Conservation (phyloP, 176 grass and related monocot genomes). For the Miscanthus lutarioriparius region DNA sequence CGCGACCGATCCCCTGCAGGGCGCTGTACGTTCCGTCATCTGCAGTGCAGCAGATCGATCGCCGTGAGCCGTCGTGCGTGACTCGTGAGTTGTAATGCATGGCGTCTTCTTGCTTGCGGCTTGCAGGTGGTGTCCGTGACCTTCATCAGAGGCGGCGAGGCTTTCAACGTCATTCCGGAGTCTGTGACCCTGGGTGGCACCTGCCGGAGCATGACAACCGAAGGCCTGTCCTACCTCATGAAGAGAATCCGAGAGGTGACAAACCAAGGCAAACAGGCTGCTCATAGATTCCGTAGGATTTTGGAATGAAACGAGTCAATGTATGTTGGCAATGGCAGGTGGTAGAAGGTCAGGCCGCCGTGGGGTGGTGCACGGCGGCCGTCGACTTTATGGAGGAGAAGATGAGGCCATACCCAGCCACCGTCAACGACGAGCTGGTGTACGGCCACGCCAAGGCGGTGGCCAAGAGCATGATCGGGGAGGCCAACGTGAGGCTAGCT, state of each 20-base stretch:
- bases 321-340: constrained; percentile 27
- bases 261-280: too few relatives aligned
- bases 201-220: constrained; percentile 57
- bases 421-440: constrained; percentile 55
- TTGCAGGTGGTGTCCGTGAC: constrained; percentile 65
- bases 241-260: constrained; percentile 62
- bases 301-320: neutral
- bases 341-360: constrained; percentile 52
- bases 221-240: constrained; percentile 51
- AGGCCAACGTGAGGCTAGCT: constrained; percentile 45
- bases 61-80: too few relatives aligned
- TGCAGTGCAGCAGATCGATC: too few relatives aligned
- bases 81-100: neutral
- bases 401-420: constrained; percentile 54
- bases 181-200: constrained; percentile 64
- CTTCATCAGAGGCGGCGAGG: constrained; percentile 58
- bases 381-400: constrained; percentile 67
- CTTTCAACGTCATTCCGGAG: constrained; percentile 69
- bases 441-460: constrained; percentile 51
- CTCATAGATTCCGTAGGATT: neutral
- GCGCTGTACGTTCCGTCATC: constrained; percentile 36
- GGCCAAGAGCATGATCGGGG: constrained; percentile 53
- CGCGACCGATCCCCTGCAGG: constrained; percentile 63
- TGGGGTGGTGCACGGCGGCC: constrained; percentile 46
- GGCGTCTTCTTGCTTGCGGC: neutral